Base-by-base conservation (phyloP, 768 basidiomycete species). In the Phanerochaete sordida region DNA sequence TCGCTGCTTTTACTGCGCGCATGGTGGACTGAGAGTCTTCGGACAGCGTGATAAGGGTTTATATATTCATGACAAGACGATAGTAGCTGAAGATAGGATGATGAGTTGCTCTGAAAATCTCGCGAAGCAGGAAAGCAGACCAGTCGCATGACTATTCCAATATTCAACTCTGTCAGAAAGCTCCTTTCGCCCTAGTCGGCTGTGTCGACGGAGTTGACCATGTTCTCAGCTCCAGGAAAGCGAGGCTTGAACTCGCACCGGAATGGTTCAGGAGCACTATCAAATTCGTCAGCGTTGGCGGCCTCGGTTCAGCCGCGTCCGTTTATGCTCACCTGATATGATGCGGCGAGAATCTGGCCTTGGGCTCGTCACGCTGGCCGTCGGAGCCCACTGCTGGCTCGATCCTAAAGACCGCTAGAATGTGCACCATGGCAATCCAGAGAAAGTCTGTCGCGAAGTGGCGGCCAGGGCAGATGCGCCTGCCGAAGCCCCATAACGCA, bases 381-480 rank as follows among this genome's bases (percentile, higher is more conserved):
- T 62, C 61, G 13, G 16, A n/a, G 9, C 8, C 57, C 28, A 15
- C 49, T 39, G n/a, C n/a, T n/a, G n/a, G n/a, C 51, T 24, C 19
- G 19, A 65, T 63, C 23, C 49, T 39, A 30, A 46, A 57, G 16
- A 23, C 44, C 16, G 39, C 39, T 2, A 60, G 52, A 16, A 55
- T 21, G 16, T 21, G 8, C 7, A 44, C 52, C n/a, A 60, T 56
- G 5, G 44, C 45, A 2, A 53, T 15, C 33, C 57, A 58, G 8
- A 48, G 45, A 5, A n/a, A 9, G 23, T 58, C 49, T 12, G 3
- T 3, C 21, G 57, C 57, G 16, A 50, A 50, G 57, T 58, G 37
- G 16, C 57, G 46, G 5, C 57, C 57, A 5, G 57, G 57, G 39
- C 57, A 58, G 27, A 58, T 58, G 8, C 57, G 49, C 16, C 24